phyloP scores from a whole-genome alignment of 768 basidiomycete genomes.

The Strobilomyces confusus region DNA sequence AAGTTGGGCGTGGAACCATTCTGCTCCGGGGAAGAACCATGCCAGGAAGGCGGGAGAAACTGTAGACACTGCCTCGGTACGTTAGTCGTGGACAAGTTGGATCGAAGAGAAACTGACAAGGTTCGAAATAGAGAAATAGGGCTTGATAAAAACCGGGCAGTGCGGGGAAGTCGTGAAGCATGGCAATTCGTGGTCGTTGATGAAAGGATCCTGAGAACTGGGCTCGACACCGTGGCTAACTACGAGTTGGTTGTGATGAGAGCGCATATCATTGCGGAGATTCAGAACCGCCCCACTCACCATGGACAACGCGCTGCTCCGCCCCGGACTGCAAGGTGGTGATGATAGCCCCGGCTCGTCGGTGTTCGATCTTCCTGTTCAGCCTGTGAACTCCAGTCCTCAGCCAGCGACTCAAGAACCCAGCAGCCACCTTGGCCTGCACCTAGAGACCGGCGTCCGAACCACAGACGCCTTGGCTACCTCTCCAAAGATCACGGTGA shows the following conservation, averaged over 20 bases:
- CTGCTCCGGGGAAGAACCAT: constrained; percentile 56
- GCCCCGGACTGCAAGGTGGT: constrained; percentile 2
- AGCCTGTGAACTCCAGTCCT: constrained; percentile 21
- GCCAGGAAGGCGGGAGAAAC: constrained; percentile 43
- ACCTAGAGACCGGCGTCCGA: background rate
- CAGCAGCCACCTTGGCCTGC: constrained; percentile 1
- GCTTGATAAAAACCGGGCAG: constrained; percentile 59
- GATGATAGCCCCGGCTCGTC: constrained; percentile 62
- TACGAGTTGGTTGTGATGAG: no score
- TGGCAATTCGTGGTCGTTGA: background rate
- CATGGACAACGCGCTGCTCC: constrained; percentile 18
- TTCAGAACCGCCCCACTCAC: background rate
- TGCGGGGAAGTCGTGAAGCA: constrained; percentile 43
- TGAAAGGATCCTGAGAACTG: background rate
- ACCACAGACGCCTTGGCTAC: constrained; percentile 4
- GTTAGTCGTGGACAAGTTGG: constrained; percentile 12
- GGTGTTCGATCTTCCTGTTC: constrained; percentile 68
- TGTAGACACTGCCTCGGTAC: constrained; percentile 41
- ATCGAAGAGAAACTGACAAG: constrained; percentile 36
- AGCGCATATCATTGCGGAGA: background rate
- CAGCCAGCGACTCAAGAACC: constrained; percentile 18
- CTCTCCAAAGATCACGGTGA: constrained; percentile 57
- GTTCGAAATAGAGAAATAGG: constrained; percentile 65
- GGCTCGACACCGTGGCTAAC: no score
- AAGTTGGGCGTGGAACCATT: constrained; percentile 66